phyloP scores from a whole-genome alignment of 352 stramenopile genomes.

The Phytophthora quininea region DNA sequence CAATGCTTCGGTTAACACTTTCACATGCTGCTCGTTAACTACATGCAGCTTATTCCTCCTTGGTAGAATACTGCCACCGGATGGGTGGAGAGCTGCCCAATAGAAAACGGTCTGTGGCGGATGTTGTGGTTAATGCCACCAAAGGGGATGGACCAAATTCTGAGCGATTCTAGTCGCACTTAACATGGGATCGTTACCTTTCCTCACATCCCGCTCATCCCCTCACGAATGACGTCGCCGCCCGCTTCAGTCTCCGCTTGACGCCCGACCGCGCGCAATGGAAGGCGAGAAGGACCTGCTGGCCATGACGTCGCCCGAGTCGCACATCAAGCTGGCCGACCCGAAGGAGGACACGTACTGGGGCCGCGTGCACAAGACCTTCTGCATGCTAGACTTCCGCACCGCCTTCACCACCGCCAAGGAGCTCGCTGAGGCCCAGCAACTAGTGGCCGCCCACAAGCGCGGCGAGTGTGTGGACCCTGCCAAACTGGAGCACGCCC shows the following conservation, averaged over 20 bases:
- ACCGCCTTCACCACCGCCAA: slow-evolving; percentile 68
- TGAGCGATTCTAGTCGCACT: too few relatives aligned
- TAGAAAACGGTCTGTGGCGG: too few relatives aligned
- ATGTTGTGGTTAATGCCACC: too few relatives aligned
- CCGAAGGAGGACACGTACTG: slow-evolving; percentile 80
- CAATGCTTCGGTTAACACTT: too few relatives aligned
- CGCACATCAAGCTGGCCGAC: slow-evolving; percentile 70
- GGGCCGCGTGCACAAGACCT: slow-evolving; percentile 80
- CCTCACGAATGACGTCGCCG: too few relatives aligned
- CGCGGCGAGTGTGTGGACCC: slow-evolving; percentile 46
- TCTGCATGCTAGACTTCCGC: slow-evolving; percentile 84
- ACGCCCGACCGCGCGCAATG: slow-evolving; percentile 1
- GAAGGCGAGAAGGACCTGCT: slow-evolving; percentile 25
- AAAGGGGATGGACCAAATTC: too few relatives aligned
- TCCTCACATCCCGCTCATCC: neutral
- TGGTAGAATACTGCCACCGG: too few relatives aligned
- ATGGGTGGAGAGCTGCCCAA: too few relatives aligned
- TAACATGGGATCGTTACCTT: neutral
- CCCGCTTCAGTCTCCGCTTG: neutral
- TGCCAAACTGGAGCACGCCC: slow-evolving; percentile 49
- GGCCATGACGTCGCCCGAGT: slow-evolving; percentile 25
- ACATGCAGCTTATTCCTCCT: too few relatives aligned
- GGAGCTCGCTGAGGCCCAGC: slow-evolving; percentile 51
- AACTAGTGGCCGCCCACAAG: slow-evolving; percentile 46
- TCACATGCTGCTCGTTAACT: too few relatives aligned